A percentile compares a stretch with the other conserved stretches of the same genome.
Conservation (phyloP, 108 stramenopile genomes). For the Cyclotella sp. region DNA sequence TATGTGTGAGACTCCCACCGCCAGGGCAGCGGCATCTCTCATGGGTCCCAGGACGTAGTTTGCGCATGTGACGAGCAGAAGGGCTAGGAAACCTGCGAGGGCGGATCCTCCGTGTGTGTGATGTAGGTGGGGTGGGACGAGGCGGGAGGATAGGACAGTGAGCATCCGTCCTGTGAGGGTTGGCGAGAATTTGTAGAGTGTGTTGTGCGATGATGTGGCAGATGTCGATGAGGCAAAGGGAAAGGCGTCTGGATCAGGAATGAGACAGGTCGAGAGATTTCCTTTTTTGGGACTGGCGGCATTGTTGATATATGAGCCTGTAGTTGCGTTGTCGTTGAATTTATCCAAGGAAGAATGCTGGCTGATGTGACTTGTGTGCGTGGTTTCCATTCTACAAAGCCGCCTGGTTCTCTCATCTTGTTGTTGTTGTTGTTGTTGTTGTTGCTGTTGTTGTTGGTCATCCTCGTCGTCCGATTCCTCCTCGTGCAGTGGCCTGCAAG, state of each 20-base stretch:
- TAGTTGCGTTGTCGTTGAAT: background rate
- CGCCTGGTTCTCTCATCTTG: background rate
- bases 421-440: background rate
- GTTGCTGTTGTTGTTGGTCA: background rate
- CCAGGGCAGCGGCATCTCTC: constrained; percentile 84
- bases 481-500: background rate
- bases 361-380: background rate
- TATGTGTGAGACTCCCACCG: constrained; percentile 79
- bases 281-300: too few relatives aligned
- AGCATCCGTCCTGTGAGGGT: constrained; percentile 2
- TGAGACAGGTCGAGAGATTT: background rate
- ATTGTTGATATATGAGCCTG: too few relatives aligned
- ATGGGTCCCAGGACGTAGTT: constrained; percentile 85
- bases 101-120: constrained; percentile 47
- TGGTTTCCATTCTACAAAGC: background rate
- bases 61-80: constrained; percentile 73
- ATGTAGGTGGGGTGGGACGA: background rate
- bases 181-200: constrained; percentile 4
- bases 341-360: background rate
- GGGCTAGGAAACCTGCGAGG: constrained; percentile 75
- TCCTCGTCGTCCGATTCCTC: background rate
- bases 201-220: background rate
- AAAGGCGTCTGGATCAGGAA: constrained; percentile 4
- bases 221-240: background rate
- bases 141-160: constrained; percentile 2